These are phyloP conservation scores for Dictyostelium firmibasis DNA, from an alignment of 78 protist genomes.

Conservation along the genomic window DNA sequence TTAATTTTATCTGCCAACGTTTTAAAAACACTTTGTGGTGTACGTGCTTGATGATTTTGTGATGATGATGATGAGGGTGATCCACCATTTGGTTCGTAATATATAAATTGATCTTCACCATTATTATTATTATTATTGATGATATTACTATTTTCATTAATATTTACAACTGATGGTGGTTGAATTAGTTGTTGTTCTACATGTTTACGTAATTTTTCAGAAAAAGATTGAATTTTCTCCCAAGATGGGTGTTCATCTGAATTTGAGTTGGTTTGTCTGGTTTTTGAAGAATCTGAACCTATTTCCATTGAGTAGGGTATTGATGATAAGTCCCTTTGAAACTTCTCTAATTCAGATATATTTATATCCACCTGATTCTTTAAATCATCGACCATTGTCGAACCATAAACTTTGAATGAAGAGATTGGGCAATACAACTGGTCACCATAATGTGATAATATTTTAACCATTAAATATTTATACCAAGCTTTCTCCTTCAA, in stretches of 20 bases:
- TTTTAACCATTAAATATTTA: not conserved
- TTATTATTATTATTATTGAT: not conserved
- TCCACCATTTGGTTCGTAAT: not conserved
- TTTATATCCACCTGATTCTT: slow-evolving; percentile 32
- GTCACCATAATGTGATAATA: slow-evolving; percentile 73
- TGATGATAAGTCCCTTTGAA: not conserved
- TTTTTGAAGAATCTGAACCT: not conserved
- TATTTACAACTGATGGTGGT: not conserved
- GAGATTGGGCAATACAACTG: slow-evolving; percentile 80
- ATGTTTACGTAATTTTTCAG: not conserved
- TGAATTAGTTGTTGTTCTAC: not conserved
- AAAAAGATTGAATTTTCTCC: not conserved
- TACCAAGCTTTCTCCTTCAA: slow-evolving; percentile 55
- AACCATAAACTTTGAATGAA: slow-evolving; percentile 72
- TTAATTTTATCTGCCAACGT: slow-evolving; percentile 57
- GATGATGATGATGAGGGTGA: not conserved
- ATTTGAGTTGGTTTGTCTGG: not conserved
- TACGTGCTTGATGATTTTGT: not conserved
- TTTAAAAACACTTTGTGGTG: slow-evolving; percentile 64
- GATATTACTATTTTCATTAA: not conserved
- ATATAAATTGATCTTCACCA: not conserved
- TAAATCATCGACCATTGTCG: slow-evolving; percentile 80
- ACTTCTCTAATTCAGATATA: not conserved
- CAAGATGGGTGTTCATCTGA: not conserved
- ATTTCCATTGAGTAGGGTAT: not conserved